Evolutionary conservation across 108 stramenopile genomes (phyloP).

Genomic region (Skeletonema menzelii): DNA sequence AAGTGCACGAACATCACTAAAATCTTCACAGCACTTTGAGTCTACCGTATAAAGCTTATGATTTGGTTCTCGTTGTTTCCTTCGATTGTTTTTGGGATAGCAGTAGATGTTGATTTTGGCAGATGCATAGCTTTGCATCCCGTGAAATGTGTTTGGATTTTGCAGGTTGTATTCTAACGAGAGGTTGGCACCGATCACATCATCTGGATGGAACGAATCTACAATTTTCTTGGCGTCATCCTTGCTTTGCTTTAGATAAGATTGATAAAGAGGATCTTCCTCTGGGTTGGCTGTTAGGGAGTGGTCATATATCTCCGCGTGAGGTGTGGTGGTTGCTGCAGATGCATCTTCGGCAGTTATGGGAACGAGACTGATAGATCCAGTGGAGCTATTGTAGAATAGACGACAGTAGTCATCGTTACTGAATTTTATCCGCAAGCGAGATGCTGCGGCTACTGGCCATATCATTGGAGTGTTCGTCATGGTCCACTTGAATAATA

Average conservation of each 20-base stretch:
- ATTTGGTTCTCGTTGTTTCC: constrained; percentile 19
- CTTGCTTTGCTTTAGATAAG: constrained; percentile 12
- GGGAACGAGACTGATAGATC: constrained; percentile 16
- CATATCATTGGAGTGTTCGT: background rate
- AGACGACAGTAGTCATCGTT: constrained; percentile 14
- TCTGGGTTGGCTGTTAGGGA: background rate
- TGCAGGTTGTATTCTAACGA: constrained; percentile 30
- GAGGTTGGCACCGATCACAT: constrained; percentile 37
- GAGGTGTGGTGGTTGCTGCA: background rate
- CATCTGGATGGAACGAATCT: constrained; percentile 26
- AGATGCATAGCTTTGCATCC: constrained; percentile 21
- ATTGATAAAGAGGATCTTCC: constrained; percentile 11
- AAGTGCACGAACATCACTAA: constrained; percentile 47
- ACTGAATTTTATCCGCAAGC: background rate
- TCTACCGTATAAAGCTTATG: constrained; percentile 54
- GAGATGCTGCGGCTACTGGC: constrained; percentile 26
- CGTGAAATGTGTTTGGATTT: constrained; percentile 23
- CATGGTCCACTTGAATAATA: no score
- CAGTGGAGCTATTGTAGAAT: constrained; percentile 13
- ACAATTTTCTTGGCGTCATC: background rate
- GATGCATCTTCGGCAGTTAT: background rate
- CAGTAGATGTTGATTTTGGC: constrained; percentile 58
- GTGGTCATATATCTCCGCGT: constrained; percentile 5
- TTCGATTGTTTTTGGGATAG: constrained; percentile 51
- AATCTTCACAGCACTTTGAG: constrained; percentile 63